Evolutionary conservation across 1,139 yeast species (phyloP).

Genomic region (Nadsonia starkeyi-henricii): DNA sequence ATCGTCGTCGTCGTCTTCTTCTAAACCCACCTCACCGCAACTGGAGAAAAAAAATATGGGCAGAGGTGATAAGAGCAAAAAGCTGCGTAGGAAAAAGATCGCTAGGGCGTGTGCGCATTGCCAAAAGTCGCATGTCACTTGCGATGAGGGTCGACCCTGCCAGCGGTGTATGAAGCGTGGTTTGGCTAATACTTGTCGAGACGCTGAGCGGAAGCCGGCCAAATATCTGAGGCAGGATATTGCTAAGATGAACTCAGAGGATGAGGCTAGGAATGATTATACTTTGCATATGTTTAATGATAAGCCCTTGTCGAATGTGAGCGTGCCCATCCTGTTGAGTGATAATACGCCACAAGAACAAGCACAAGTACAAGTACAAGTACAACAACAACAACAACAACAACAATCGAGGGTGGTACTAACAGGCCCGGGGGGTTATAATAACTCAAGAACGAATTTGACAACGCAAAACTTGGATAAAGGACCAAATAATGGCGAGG

Average conservation of each 20-base stretch:
- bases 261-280: neutral
- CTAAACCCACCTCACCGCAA: neutral
- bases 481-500: no score
- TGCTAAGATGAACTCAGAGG: neutral
- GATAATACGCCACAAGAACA: no score
- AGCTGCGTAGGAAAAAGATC: conserved; percentile 40
- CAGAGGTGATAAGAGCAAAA: neutral
- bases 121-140: conserved; percentile 78
- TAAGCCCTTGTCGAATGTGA: neutral
- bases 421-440: conserved; percentile 10
- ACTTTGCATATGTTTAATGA: neutral
- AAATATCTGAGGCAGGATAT: conserved; percentile 41
- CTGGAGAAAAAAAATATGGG: neutral
- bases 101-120: conserved; percentile 86
- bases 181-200: conserved; percentile 55
- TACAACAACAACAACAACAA: no score
- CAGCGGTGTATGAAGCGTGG: conserved; percentile 62
- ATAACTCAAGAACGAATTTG: neutral
- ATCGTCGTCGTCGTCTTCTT: neutral
- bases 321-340: conserved; percentile 2
- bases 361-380: no score
- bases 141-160: conserved; percentile 74
- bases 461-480: no score
- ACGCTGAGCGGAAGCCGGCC: conserved; percentile 77
- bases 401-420: conserved; percentile 7